These are phyloP conservation scores for Wickerhamomyces subpelliculosus DNA, from an alignment of 805 yeast species.

Conservation along the genomic window DNA sequence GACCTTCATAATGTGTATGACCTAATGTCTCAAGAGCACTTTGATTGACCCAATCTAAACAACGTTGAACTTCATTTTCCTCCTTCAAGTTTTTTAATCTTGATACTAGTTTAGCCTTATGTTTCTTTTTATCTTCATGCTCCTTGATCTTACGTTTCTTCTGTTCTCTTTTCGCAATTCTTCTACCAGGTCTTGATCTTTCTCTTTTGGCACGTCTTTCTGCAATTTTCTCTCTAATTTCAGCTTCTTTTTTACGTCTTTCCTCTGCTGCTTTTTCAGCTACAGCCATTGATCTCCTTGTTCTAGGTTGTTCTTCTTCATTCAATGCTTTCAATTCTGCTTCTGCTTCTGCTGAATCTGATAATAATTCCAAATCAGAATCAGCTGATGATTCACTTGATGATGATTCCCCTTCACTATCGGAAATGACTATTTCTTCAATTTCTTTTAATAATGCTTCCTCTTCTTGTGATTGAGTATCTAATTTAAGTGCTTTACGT, in stretches of 20 bases:
- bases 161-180: slow-evolving; percentile 30
- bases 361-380: slow-evolving; percentile 7
- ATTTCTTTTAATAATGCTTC: slow-evolving; percentile 32
- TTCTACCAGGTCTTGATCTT: slow-evolving; percentile 25
- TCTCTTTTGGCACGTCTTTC: slow-evolving; percentile 17
- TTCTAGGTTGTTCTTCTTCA: slow-evolving; percentile 15
- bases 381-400: slow-evolving; percentile 8
- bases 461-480: slow-evolving; percentile 36
- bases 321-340: neutral
- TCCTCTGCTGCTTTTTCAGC: slow-evolving; percentile 15
- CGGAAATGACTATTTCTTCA: slow-evolving; percentile 28
- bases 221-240: slow-evolving; percentile 6
- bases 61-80: slow-evolving; percentile 38
- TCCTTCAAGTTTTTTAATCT: slow-evolving; percentile 27
- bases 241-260: slow-evolving; percentile 9
- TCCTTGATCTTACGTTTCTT: slow-evolving; percentile 26
- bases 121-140: slow-evolving; percentile 24
- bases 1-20: slow-evolving; percentile 49
- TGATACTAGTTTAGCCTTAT: slow-evolving; percentile 18
- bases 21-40: slow-evolving; percentile 46
- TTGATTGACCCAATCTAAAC: slow-evolving; percentile 57
- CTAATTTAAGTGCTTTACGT: slow-evolving; percentile 43
- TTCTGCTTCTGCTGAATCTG: slow-evolving; percentile 7
- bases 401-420: slow-evolving; percentile 23
- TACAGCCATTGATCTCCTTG: slow-evolving; percentile 19